These are phyloP conservation scores for Fonsecaea nubica DNA, from an alignment of 2,329 filamentous ascomycete species.

Conservation along the genomic window DNA sequence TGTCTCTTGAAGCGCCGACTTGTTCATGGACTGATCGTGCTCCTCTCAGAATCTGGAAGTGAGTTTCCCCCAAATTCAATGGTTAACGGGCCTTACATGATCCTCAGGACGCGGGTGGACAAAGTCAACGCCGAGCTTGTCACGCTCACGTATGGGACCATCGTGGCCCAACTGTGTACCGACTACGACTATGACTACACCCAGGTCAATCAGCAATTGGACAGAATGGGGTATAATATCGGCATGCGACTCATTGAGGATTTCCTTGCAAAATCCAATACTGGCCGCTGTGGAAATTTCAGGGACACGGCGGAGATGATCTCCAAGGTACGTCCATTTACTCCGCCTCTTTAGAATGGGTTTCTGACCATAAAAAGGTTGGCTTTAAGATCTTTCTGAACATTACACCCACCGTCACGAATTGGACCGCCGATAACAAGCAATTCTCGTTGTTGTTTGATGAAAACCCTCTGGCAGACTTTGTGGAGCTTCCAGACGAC, in stretches of 20 bases:
- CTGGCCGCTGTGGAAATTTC: constrained; percentile 88
- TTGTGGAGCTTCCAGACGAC: constrained; percentile 96
- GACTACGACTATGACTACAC: constrained; percentile 94
- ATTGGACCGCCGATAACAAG: constrained; percentile 95
- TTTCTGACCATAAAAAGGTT: constrained; percentile 63
- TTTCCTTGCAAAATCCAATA: constrained; percentile 93
- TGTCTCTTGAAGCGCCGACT: constrained; percentile 18
- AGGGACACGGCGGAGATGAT: constrained; percentile 97
- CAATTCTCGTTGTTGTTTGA: constrained; percentile 96
- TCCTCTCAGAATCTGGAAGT: constrained; percentile 83
- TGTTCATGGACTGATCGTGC: not conserved
- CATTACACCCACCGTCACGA: constrained; percentile 88
- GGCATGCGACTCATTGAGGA: constrained; percentile 95
- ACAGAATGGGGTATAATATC: constrained; percentile 99
- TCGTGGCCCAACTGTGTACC: constrained; percentile 94
- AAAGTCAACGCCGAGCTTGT: constrained; percentile 98
- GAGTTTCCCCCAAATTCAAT: constrained; percentile 52
- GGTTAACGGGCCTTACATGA: constrained; percentile 20
- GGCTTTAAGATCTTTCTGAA: constrained; percentile 99
- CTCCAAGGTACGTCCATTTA: constrained; percentile 68
- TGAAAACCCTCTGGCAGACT: constrained; percentile 95
- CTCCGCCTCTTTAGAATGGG: not conserved
- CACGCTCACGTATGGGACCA: constrained; percentile 95
- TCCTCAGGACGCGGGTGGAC: constrained; percentile 82
- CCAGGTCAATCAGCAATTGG: constrained; percentile 96